phyloP scores from a whole-genome alignment of 2,329 filamentous ascomycete species.

The Fusarium falciforme region DNA sequence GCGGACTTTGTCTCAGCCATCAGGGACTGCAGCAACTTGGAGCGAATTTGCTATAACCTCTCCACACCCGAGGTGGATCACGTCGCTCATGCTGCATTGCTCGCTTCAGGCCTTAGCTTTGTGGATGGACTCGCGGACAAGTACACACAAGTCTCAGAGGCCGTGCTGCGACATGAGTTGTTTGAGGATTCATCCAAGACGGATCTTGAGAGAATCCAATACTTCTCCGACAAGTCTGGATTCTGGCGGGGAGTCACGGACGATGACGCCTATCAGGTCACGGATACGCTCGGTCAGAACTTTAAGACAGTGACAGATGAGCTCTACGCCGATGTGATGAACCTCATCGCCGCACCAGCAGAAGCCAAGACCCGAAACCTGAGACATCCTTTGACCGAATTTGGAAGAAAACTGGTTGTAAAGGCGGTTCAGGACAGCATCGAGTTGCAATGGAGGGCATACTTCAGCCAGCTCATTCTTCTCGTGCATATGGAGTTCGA shows the following conservation, averaged over 20 bases:
- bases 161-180: slow-evolving; percentile 77
- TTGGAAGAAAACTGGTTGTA: slow-evolving; percentile 80
- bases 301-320: slow-evolving; percentile 68
- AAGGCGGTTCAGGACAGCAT: slow-evolving; percentile 84
- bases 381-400: slow-evolving; percentile 72
- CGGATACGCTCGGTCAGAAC: slow-evolving; percentile 73
- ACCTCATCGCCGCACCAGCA: slow-evolving; percentile 58
- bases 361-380: slow-evolving; percentile 60
- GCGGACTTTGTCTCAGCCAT: slow-evolving; percentile 85
- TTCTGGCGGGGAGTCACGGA: slow-evolving; percentile 85
- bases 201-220: slow-evolving; percentile 79
- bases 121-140: slow-evolving; percentile 76
- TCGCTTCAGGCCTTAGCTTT: slow-evolving; percentile 78
- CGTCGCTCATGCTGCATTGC: slow-evolving; percentile 68
- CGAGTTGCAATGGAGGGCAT: slow-evolving; percentile 76
- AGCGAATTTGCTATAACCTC: slow-evolving; percentile 79
- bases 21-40: slow-evolving; percentile 81
- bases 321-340: slow-evolving; percentile 64
- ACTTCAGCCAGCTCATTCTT: slow-evolving; percentile 85
- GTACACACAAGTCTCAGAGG: slow-evolving; percentile 74
- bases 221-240: slow-evolving; percentile 81
- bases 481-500: slow-evolving; percentile 89
- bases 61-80: slow-evolving; percentile 63
- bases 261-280: slow-evolving; percentile 80
- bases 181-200: slow-evolving; percentile 78